Base-by-base conservation (phyloP, 75 land plant species). In the Cunninghamia lanceolata region DNA sequence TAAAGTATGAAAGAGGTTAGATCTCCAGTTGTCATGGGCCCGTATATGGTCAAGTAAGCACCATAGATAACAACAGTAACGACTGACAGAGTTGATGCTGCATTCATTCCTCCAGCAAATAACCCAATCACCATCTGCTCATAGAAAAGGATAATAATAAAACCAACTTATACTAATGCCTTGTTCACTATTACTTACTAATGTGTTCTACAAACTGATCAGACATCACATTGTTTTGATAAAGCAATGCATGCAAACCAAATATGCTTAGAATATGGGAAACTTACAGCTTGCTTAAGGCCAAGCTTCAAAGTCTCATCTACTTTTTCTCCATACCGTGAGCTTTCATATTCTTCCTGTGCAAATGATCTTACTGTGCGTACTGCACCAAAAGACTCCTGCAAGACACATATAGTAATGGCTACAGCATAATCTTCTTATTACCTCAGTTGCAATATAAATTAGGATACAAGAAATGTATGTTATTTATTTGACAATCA, bases 291-390 rank as follows among this genome's bases (percentile, higher is more conserved):
- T 91, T 94, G 97, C 84, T 87, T 89, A 50, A 98, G 91, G n/a
- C 99, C 99, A 86, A 98, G 94, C 59, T 97, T 91, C 85, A 98
- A 74, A 14, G 98, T 95, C 81, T 94, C 93, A 81, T 94, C 92
- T 83, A 98, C 99, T 93, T 97, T 93, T 54, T 90, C 95, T 39
- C 93, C 90, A 86, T 98, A 98, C 11, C 96, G 93, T 79, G 89
- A 87, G 45, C 92, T 87, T 81, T 95, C 99, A 85, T 93, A 91
- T 14, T 83, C 89, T 85, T 98, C 99, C 87, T 97, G 98, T 54
- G 99, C 99, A 94, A 98, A 98, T 15, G 99, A 95, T 82, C 99
- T 91, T 42, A 98, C 99, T 3, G 99, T 98, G 82, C 99, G 94
- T 46, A 98, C 90, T 14, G 99, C 94, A 59, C 99, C 99, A 90